Base-by-base conservation (phyloP, 345 rosid genomes). In the Moricandia arvensis region DNA sequence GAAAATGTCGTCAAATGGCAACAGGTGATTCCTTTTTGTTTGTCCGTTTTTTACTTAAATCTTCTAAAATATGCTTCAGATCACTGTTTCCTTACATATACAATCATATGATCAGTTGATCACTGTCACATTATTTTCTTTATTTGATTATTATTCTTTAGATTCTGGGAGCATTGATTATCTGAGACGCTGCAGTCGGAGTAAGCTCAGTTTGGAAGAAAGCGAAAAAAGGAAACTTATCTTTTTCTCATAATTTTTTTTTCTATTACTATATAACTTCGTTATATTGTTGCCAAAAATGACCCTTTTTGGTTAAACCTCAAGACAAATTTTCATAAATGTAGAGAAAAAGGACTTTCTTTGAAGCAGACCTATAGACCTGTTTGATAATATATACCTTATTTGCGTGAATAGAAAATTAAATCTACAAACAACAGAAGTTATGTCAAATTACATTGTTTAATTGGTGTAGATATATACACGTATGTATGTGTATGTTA, bases 151-250 rank as follows among this genome's bases (percentile, higher is more conserved):
- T 66, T 67, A 31, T 72, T 35, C 77, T 51, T 62, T 78, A 72
- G 77, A 72, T 78, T 72, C 73, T 78, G n/a, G 33, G 69, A 49
- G 73, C 81, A 78, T 72, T 78, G 30, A 72, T 13, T 78, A 66
- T 69, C 62, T 63, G 65, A 77, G 72, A 59, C 41, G 59, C 38
- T 77, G 80, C 81, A 65, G 74, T 77, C 82, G 72, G 82, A 74
- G 76, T 63, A 34, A 49, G 64, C 66, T 66, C 81, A 77, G 83
- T 79, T 74, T 67, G 65, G 75, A 79, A 82, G 82, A 72, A 59
- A 65, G 81, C 73, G 58, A n/a, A 49, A 79, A 51, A 63, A 2
- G 70, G 80, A 53, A 62, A 62, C 64, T 41, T 16, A 15, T 24
- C 8, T 47, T 47, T 47, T 15, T 47, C 18, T 47, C 7, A 47